Conservation (phyloP, 768 basidiomycete genomes). For the Xerocomellus amylosporus region DNA sequence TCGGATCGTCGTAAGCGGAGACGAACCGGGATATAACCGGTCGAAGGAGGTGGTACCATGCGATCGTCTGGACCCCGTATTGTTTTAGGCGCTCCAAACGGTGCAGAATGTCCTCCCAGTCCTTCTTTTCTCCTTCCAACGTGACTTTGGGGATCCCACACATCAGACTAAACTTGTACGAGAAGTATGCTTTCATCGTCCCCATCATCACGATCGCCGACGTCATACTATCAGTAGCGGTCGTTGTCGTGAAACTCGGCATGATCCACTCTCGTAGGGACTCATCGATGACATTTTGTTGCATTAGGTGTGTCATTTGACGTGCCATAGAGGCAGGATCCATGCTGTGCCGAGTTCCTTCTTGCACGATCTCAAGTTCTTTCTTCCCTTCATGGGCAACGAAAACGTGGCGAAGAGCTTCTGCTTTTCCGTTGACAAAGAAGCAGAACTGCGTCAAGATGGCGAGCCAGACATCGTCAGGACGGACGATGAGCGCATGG, state of each 20-base stretch:
- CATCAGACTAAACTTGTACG: neutral
- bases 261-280: constrained; percentile 16
- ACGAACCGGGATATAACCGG: constrained; percentile 21
- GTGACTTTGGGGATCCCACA: constrained; percentile 3
- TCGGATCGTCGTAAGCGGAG: neutral
- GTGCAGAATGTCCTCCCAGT: constrained; percentile 31
- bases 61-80: constrained; percentile 28
- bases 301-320: constrained; percentile 5
- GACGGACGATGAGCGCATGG: constrained; percentile 37
- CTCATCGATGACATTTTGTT: constrained; percentile 11
- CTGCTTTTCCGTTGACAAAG: constrained; percentile 35
- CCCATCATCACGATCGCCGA: constrained; percentile 39
- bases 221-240: constrained; percentile 30
- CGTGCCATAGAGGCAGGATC: constrained; percentile 29
- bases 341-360: constrained; percentile 9
- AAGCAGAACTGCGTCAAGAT: constrained; percentile 33
- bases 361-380: constrained; percentile 17
- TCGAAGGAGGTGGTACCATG: constrained; percentile 28
- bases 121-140: constrained; percentile 23
- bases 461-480: constrained; percentile 43
- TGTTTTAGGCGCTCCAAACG: constrained; percentile 38
- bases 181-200: constrained; percentile 38
- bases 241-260: constrained; percentile 37
- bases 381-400: constrained; percentile 19
- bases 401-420: constrained; percentile 24